Evolutionary conservation across 225 moss, liverwort and hornwort species (phyloP).

Genomic region (Climacium dendroides): DNA sequence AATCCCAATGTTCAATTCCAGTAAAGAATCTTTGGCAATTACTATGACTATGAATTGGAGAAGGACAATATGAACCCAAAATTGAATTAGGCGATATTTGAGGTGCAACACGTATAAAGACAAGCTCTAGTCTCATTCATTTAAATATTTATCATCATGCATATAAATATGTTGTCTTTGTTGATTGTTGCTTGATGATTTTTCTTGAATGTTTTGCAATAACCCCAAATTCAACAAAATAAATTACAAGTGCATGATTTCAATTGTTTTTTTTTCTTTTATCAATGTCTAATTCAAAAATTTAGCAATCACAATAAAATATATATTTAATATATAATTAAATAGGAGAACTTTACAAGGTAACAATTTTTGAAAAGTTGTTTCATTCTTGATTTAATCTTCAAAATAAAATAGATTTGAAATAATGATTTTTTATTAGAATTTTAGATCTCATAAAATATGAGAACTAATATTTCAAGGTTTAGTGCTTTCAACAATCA

Average conservation of each 20-base stretch:
- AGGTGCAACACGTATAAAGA: not conserved
- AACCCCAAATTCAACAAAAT: not conserved
- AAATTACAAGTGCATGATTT: not conserved
- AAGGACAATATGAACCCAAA: not conserved
- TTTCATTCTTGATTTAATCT: not conserved
- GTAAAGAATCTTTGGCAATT: not conserved
- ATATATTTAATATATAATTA: too few relatives aligned
- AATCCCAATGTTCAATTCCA: not conserved
- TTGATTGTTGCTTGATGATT: not conserved
- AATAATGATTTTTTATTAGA: not conserved
- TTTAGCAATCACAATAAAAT: not conserved
- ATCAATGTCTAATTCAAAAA: not conserved
- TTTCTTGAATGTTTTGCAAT: not conserved
- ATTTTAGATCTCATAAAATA: not conserved
- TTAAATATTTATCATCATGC: not conserved
- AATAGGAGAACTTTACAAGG: not conserved
- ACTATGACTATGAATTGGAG: not conserved
- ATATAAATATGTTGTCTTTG: too few relatives aligned
- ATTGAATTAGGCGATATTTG: not conserved
- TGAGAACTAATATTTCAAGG: fast-evolving
- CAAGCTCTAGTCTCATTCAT: not conserved
- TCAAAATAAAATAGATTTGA: not conserved
- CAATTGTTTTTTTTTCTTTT: not conserved
- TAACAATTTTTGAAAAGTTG: too few relatives aligned
- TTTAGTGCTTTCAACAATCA: not conserved